Base-by-base conservation (phyloP, 768 basidiomycete genomes). In the Chalciporus chontae region DNA sequence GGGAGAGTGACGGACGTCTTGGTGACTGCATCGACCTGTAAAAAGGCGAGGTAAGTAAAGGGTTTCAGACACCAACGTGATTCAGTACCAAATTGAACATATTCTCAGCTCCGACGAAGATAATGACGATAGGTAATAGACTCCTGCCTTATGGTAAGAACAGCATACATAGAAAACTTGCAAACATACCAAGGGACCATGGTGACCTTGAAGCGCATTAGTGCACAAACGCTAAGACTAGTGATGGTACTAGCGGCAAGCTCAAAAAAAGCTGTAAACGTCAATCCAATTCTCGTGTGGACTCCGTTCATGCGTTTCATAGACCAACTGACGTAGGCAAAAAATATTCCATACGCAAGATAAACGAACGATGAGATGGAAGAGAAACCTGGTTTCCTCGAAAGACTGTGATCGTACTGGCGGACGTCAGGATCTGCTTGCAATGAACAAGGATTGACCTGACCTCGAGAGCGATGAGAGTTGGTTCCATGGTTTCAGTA, bases 31-130 rank as follows among this genome's bases (percentile, higher is more conserved):
- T 91, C 88, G 11, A 91, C 87, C 90, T 84, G 65, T 38, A 48
- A 53, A 21, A 62, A 51, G 36, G 43, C n/a, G 40, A 61, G 53
- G 56, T 70, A 62, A 63, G 52, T 45, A 56, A 61, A 45, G 24
- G 49, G 53, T 46, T 48, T 39, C 23, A 45, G 50, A 59, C 31
- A 17, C 36, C 4, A 42, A 40, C 19, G 14, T 23, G n/a, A 45
- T 26, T 31, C 68, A 84, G 54, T 66, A 93, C 93, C 65, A 99
- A 74, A 60, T 85, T 88, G 65, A 93, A 90, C 94, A 98, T 97
- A 60, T 97, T 98, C 71, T 98, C 95, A 3, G 92, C 89, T 3
- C 95, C 95, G 13, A 95, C 88, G 56, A 98, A 94, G 7, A 94
- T 81, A 44, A 99, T 93, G 32, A 96, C 87, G 50, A 97, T 88